Evolutionary conservation across 2,329 filamentous ascomycete species (phyloP).

Genomic region (Scopulariopsis brevicaulis): DNA sequence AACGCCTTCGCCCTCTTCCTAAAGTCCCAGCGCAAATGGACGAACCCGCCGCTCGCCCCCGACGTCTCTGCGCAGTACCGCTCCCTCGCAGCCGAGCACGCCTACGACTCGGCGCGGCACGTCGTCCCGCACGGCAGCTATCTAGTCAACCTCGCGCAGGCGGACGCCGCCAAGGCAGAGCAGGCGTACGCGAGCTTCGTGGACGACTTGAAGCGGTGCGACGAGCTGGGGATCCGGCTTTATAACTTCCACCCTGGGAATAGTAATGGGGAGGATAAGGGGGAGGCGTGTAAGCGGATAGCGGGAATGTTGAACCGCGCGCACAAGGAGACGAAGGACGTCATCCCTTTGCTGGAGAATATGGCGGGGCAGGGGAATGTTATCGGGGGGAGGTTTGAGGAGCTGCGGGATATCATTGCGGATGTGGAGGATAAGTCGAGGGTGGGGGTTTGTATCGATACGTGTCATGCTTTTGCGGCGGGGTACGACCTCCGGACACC

Average conservation of each 20-base stretch:
- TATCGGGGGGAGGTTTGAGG: constrained; percentile 75
- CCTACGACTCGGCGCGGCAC: constrained; percentile 53
- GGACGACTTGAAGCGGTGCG: constrained; percentile 79
- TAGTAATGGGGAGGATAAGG: constrained; percentile 54
- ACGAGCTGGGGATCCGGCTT: constrained; percentile 73
- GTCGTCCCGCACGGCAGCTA: constrained; percentile 92
- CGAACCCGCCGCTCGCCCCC: constrained; percentile 62
- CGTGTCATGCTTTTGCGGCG: constrained; percentile 90
- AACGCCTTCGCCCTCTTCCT: constrained; percentile 93
- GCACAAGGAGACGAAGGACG: constrained; percentile 62
- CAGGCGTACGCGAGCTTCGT: constrained; percentile 81
- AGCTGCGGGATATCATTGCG: constrained; percentile 74
- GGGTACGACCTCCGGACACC: constrained; percentile 81
- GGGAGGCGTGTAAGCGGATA: constrained; percentile 65
- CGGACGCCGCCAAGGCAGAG: constrained; percentile 64
- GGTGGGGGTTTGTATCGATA: constrained; percentile 92
- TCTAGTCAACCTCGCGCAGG: constrained; percentile 87
- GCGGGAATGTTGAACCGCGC: constrained; percentile 73
- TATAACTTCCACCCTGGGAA: constrained; percentile 98
- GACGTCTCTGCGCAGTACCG: constrained; percentile 61
- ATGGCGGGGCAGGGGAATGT: constrained; percentile 90
- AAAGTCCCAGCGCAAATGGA: constrained; percentile 94
- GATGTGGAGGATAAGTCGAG: constrained; percentile 69
- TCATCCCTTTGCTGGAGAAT: constrained; percentile 83
- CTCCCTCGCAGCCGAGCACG: constrained; percentile 52